Evolutionary conservation across 1,139 yeast genomes (phyloP), one percentile per base, ranked within the genome.

Genomic region (Magnusiomyces magnusii): DNA sequence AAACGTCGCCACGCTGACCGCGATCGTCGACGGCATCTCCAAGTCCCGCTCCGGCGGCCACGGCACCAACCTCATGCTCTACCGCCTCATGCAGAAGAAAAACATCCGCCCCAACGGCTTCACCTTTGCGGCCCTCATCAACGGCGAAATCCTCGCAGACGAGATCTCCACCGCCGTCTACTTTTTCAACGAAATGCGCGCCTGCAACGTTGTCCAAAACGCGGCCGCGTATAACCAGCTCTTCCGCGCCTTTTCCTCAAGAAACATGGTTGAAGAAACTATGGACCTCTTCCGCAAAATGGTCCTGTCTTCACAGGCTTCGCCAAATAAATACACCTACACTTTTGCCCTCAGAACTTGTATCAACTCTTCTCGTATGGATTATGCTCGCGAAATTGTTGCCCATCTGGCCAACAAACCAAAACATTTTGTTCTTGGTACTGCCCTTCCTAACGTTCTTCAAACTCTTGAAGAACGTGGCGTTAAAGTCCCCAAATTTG

Each of bases 141-240:
- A 79, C 57, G 83, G 81, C 41, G 90, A 85, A 70, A 71, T 85
- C 58, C 73, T 74, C 41, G 66, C 69, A 55, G 89, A 89, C 5
- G 77, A 78, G 52, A 64, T 78, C 27, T 72, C 69, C 1, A 70
- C 70, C 13, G 93, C 88, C 0, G 75, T 79, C 63, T 66, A 68
- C 3, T 73, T 80, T 57, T 84, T 86, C 68, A 70, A 76, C 19
- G 73, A 76, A 61, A 80, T 80, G 66, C 68, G 78, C 51, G 65
- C 70, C 55, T 66, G 69, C 55, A 80, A 79, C 9, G 65, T 74
- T 51, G 64, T 67, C 28, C 71, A 75, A 59, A 76, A 76, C 24
- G 71, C 81, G 7, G 74, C 83, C 54, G 74, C 79, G 51, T 86
- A 85, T 81, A 85, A 87, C 69, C 77, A 81, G 69, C 76, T 87